phyloP scores from a whole-genome alignment of 805 yeast genomes.

The Kodamaea fukazawae region DNA sequence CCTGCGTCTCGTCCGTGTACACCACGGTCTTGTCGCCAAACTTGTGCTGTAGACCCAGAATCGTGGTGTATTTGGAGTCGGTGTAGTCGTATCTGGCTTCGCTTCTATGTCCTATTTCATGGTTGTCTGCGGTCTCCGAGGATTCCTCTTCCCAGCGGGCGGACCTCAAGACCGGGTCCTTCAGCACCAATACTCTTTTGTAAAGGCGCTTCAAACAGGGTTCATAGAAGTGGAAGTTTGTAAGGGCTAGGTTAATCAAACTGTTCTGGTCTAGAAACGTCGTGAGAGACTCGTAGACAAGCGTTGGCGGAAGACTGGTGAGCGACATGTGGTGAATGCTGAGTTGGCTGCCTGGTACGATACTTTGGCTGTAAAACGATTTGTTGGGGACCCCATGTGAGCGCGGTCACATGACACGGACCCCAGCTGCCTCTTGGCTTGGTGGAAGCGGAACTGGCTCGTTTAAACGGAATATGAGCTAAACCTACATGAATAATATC shows the following conservation, averaged over 20 bases:
- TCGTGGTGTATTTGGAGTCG: slow-evolving; percentile 3
- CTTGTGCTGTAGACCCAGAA: slow-evolving; percentile 9
- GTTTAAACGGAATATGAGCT: too few species aligned
- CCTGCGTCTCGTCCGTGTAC: slow-evolving; percentile 18
- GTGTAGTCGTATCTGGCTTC: slow-evolving; percentile 6
- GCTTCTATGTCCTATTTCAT: slow-evolving; percentile 2
- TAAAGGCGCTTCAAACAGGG: slow-evolving; percentile 32
- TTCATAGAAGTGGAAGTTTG: slow-evolving; percentile 34
- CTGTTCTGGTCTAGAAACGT: slow-evolving; percentile 30
- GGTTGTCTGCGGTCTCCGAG: not conserved
- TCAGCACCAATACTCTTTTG: slow-evolving; percentile 21
- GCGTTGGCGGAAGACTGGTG: not conserved
- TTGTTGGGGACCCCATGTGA: too few species aligned
- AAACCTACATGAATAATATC: too few species aligned
- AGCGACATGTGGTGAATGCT: slow-evolving; percentile 7
- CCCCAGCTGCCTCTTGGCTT: too few species aligned
- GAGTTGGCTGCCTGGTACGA: too few species aligned
- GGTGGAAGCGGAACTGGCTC: too few species aligned
- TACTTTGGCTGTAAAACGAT: too few species aligned
- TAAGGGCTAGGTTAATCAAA: slow-evolving; percentile 29
- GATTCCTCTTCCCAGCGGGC: slow-evolving; percentile 18
- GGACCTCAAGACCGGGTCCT: slow-evolving; percentile 14
- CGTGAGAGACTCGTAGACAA: slow-evolving; percentile 7
- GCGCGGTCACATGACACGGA: too few species aligned
- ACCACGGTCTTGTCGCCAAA: slow-evolving; percentile 9